Percentiles rank a stretch among this genome's conserved stretches.
Evolutionary conservation across 768 basidiomycete genomes (phyloP).

Genomic region (Boletus vinaceobasis): DNA sequence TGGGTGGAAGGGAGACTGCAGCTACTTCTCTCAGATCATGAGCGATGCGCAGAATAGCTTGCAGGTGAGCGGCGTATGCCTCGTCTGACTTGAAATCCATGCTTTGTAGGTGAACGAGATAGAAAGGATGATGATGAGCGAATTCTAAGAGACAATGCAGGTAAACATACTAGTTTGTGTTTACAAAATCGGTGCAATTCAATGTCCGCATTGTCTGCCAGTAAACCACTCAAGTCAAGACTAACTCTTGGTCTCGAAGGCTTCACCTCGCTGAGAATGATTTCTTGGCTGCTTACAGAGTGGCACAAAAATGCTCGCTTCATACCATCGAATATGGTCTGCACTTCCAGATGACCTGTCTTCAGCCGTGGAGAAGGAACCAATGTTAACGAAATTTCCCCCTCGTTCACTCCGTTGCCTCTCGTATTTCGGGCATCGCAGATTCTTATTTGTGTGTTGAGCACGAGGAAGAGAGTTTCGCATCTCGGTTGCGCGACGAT

Average conservation of each 20-base stretch:
- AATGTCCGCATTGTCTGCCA: constrained; percentile 14
- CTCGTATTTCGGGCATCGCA: constrained; percentile 8
- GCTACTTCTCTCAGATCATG: not conserved
- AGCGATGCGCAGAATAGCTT: not conserved
- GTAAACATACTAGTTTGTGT: not conserved
- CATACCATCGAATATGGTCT: not conserved
- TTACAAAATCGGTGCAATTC: not conserved
- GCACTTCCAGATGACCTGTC: not conserved
- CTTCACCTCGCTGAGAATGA: not conserved
- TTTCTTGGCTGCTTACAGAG: not conserved
- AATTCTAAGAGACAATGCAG: too few relatives aligned
- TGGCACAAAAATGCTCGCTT: not conserved
- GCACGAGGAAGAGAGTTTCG: too few relatives aligned
- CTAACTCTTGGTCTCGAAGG: too few relatives aligned
- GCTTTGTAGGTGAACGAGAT: not conserved
- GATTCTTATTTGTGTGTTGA: too few relatives aligned
- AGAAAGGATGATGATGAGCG: not conserved
- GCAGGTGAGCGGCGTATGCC: not conserved
- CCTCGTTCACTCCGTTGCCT: not conserved
- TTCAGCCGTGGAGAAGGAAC: too few relatives aligned
- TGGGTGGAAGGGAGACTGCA: not conserved
- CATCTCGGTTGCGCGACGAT: too few relatives aligned
- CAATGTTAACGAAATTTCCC: too few relatives aligned
- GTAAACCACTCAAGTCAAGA: too few relatives aligned
- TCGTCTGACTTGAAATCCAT: not conserved